Evolutionary conservation across 306 rosid genomes (phyloP), one percentile per base, ranked within the genome.

Genomic region (Pterocarpus macrocarpus): DNA sequence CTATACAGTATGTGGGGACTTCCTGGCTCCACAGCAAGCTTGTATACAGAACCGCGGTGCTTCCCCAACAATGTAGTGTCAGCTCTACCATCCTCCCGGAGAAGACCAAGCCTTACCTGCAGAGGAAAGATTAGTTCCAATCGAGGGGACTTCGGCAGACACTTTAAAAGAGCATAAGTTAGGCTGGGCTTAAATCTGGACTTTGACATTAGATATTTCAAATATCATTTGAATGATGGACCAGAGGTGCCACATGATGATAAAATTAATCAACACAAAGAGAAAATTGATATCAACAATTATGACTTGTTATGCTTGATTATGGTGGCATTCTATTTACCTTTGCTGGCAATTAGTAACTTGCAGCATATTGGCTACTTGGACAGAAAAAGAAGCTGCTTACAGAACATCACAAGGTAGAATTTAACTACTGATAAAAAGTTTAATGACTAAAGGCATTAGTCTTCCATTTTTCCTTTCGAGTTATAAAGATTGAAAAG

Each of bases 1-100:
- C 94, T 90, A 72, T 90, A 90, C 52, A 90, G 47, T 65, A 85
- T 77, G 79, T 87, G 76, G 17, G 91, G 88, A 78, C 87, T 89
- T 80, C 91, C 92, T 43, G 91, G 92, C 92, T 90, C 94, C 80
- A 89, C 45, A 28, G 92, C 92, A 80, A 90, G 91, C 87, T 89
- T 85, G 86, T 85, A 84, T 38, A 81, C 92, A 81, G 68, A 68
- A 56, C 90, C 90, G 22, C 35, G 69, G 80, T 89, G 90, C 81
- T 67, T 87, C 68, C 90, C 91, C 80, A 90, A 83, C 83, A 45
- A n/a, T 71, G 78, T 80, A 28, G 91, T 87, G 66, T 83, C 76
- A 52, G 88, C 87, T 65, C 16, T 53, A 58, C 90, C 92, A 73
- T 87, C 90, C 58, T 83, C 89, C 69, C 43, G 36, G 71, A 87